These are phyloP conservation scores for Schwanniomyces vanrijiae DNA, from an alignment of 805 yeast species.

Conservation along the genomic window DNA sequence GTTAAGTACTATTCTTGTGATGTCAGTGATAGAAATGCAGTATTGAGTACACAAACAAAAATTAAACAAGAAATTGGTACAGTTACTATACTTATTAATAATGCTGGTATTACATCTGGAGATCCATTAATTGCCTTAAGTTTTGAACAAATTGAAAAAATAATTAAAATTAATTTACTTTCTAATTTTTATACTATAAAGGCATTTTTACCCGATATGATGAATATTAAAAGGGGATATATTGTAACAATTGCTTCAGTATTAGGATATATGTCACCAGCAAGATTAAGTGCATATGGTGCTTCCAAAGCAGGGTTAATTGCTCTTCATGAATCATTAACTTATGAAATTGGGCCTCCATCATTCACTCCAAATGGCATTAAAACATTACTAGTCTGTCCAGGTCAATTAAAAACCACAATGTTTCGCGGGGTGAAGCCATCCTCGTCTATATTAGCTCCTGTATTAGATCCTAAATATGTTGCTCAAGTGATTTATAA, in stretches of 20 bases:
- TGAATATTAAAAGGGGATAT: slow-evolving; percentile 61
- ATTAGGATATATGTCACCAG: slow-evolving; percentile 82
- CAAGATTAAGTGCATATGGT: slow-evolving; percentile 78
- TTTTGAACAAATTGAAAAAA: slow-evolving; percentile 58
- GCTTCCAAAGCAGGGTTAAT: slow-evolving; percentile 88
- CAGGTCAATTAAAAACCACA: slow-evolving; percentile 79
- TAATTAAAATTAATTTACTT: slow-evolving; percentile 65
- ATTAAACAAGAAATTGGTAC: slow-evolving; percentile 54
- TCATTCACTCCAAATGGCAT: slow-evolving; percentile 50
- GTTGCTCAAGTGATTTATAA: slow-evolving; percentile 61
- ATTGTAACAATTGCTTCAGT: slow-evolving; percentile 82
- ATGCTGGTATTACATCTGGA: slow-evolving; percentile 77
- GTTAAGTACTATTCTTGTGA: slow-evolving; percentile 69
- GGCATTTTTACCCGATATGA: slow-evolving; percentile 73
- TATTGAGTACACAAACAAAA: slow-evolving; percentile 36
- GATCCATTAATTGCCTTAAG: slow-evolving; percentile 53
- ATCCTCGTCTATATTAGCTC: slow-evolving; percentile 77
- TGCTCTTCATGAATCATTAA: slow-evolving; percentile 79
- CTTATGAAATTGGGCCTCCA: slow-evolving; percentile 64
- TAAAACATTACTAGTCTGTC: slow-evolving; percentile 74
- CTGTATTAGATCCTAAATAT: slow-evolving; percentile 67
- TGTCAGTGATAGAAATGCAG: slow-evolving; percentile 52
- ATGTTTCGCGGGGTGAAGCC: slow-evolving; percentile 75
- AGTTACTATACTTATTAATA: slow-evolving; percentile 73
- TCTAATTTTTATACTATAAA: slow-evolving; percentile 72